phyloP scores from a whole-genome alignment of 2,329 filamentous ascomycete genomes.

The Teratosphaeriaceae sp. region DNA sequence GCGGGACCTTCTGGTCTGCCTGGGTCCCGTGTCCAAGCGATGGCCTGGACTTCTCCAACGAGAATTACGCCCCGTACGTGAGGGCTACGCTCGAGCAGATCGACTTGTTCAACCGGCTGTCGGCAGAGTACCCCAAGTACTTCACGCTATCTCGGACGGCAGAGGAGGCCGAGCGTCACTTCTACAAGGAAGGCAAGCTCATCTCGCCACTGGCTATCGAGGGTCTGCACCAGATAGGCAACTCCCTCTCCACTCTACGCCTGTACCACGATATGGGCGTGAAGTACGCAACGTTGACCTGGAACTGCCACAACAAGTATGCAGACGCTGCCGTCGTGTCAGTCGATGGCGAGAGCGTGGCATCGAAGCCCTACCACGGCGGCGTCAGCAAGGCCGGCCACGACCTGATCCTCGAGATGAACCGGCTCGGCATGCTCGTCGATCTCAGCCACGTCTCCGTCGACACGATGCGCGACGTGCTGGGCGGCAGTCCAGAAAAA shows the following conservation, averaged over 20 bases:
- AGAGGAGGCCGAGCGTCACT: slow-evolving; percentile 53
- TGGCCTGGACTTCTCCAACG: slow-evolving; percentile 65
- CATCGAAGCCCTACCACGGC: slow-evolving; percentile 54
- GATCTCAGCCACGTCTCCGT: slow-evolving; percentile 73
- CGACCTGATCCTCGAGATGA: slow-evolving; percentile 77
- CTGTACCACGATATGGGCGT: slow-evolving; percentile 72
- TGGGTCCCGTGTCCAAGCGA: slow-evolving; percentile 70
- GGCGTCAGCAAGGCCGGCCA: slow-evolving; percentile 68
- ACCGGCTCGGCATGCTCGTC: slow-evolving; percentile 88
- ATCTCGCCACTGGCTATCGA: slow-evolving; percentile 78
- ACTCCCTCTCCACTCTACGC: slow-evolving; percentile 68
- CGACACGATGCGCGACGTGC: slow-evolving; percentile 79
- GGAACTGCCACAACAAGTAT: slow-evolving; percentile 88
- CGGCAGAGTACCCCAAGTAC: slow-evolving; percentile 56
- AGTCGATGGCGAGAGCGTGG: slow-evolving; percentile 35
- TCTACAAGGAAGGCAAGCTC: slow-evolving; percentile 40
- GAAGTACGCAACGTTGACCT: slow-evolving; percentile 81
- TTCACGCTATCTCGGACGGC: slow-evolving; percentile 61
- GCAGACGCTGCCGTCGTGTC: slow-evolving; percentile 72
- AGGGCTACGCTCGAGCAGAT: slow-evolving; percentile 66
- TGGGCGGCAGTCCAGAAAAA: slow-evolving; percentile 47
- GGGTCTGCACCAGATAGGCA: slow-evolving; percentile 90
- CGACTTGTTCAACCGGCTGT: slow-evolving; percentile 62
- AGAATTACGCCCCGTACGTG: slow-evolving; percentile 61
- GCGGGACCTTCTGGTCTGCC: slow-evolving; percentile 91